Base-by-base conservation (phyloP, 1,139 yeast genomes). In the Saccharomycopsis hybrid region DNA sequence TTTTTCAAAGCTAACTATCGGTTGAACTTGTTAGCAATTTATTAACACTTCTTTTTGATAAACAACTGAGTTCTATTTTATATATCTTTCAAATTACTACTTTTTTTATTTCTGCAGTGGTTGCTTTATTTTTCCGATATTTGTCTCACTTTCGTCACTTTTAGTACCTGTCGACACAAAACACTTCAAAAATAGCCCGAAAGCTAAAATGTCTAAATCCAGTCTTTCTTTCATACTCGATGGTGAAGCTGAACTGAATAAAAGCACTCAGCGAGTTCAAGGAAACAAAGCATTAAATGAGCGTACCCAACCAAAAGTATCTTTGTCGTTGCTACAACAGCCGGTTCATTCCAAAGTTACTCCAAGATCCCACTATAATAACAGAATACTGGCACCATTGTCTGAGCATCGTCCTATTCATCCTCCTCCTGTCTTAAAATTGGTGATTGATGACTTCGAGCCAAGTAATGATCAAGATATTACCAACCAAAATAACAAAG, bases 361-460 rank as follows among this genome's bases (percentile, higher is more conserved):
- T 1, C 59, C 62, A 1, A 48, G 58, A 2, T 55, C 58, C 0
- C 52, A 57, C 8, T 32, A 38, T 31, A 46, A 37, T 37, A 43
- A 33, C 25, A 29, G 47, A 11, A 56, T 54, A 2, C 56, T 56
- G 48, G 59, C 62, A 4, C 61, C 64, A 0, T 54, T 59, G 48
- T 54, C 59, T 3, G 65, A 62, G 43, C 64, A 62, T 46, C 54
- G 65, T 9, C 65, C 65, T 1, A 61, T 62, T 25, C 62, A 60
- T 43, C 65, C 64, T 3, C 65, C 64, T 2, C 65, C 65, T 1
- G 60, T 62, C 1, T 51, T 62, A 7, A 62, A 61, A 45, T 44
- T 62, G 27, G 50, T 41, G 3, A 46, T 53, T 37, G n/a, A n/a
- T n/a, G 59, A 48, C 13, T 53, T 53, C 36, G 38, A 29, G 2